phyloP scores from a whole-genome alignment of 176 grass and related monocot species.

The Phoenix roebelenii region DNA sequence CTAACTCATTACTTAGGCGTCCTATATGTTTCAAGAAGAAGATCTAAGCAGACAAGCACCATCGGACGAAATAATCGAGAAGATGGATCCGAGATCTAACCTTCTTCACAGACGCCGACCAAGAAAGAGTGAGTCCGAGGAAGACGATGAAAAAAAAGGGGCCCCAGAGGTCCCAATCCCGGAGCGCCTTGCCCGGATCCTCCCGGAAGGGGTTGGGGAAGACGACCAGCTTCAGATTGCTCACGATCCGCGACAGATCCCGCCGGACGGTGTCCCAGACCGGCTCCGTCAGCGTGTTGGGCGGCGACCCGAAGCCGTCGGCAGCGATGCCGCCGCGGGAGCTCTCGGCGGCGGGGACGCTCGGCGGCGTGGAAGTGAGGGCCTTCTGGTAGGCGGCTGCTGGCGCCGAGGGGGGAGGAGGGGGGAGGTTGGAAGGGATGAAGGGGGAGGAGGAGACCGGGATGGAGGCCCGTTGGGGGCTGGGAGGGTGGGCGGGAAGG shows the following conservation, averaged over 20 bases:
- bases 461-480: slow-evolving; percentile 75
- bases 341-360: neutral
- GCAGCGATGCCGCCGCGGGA: neutral
- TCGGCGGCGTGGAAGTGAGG: neutral
- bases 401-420: slow-evolving; percentile 24
- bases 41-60: too few relatives aligned
- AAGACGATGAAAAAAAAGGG: slow-evolving; percentile 3
- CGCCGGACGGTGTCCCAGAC: slow-evolving; percentile 2
- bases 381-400: slow-evolving; percentile 1
- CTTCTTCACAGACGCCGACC: slow-evolving; percentile 10
- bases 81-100: neutral
- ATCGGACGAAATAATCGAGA: too few relatives aligned
- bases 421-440: slow-evolving; percentile 34
- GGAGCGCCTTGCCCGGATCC: slow-evolving; percentile 13
- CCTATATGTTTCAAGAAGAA: too few relatives aligned
- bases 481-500: slow-evolving; percentile 1
- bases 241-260: slow-evolving; percentile 10
- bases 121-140: slow-evolving; percentile 1
- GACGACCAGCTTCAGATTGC: slow-evolving; percentile 8
- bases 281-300: slow-evolving; percentile 5
- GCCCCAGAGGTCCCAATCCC: slow-evolving; percentile 11
- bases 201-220: slow-evolving; percentile 1
- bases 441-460: slow-evolving; percentile 49
- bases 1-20: too few relatives aligned
- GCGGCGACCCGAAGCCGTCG: neutral